Evolutionary conservation across 306 rosid genomes (phyloP).

Genomic region (Dryas alaskensis): DNA sequence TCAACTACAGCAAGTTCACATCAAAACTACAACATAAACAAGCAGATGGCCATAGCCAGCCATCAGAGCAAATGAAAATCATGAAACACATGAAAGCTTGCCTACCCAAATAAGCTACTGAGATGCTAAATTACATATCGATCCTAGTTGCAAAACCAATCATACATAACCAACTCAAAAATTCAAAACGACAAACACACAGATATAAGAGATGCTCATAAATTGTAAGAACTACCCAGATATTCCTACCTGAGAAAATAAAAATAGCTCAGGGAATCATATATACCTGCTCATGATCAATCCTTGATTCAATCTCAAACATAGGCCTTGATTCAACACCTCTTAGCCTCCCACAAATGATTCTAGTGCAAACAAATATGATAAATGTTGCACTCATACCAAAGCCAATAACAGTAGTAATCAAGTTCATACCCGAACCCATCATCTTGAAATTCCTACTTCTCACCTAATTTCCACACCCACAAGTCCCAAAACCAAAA

Average conservation of each 20-base stretch:
- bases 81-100: neutral
- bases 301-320: conserved; percentile 60
- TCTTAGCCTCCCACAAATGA: conserved; percentile 80
- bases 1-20: conserved; percentile 4
- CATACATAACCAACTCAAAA: neutral
- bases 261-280: conserved; percentile 6
- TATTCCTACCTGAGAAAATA: neutral
- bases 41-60: neutral
- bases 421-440: conserved; percentile 57
- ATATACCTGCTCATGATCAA: conserved; percentile 75
- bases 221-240: conserved; percentile 4
- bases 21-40: neutral
- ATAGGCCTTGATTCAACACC: conserved; percentile 44
- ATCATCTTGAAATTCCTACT: conserved; percentile 30
- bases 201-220: neutral
- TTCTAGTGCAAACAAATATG: conserved; percentile 89
- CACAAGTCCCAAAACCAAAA: conserved; percentile 5
- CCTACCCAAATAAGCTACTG: conserved; percentile 5
- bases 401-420: conserved; percentile 80
- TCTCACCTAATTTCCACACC: conserved; percentile 6
- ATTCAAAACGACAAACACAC: neutral
- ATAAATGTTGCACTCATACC: conserved; percentile 95
- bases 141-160: neutral
- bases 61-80: conserved; percentile 7
- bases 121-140: conserved; percentile 3